Base-by-base conservation (phyloP, 106 monocot genomes). In the Allium fistulosum region DNA sequence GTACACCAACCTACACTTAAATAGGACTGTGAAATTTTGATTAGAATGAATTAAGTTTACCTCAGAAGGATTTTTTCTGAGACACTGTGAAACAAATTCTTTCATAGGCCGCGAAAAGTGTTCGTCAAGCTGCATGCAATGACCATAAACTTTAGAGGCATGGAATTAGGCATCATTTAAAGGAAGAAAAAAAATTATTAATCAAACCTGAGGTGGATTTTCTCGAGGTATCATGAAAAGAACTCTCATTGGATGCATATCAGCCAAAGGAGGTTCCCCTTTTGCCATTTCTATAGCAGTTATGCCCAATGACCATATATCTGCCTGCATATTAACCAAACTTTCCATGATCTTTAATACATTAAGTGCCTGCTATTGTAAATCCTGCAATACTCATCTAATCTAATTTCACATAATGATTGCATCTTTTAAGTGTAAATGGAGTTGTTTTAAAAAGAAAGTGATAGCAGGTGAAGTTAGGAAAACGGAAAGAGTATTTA, bases 251-350 rank as follows among this genome's bases (percentile, higher is more conserved):
- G 96, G 96, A 84, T 92, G 92, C 14, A 97, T 84, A 84, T 97
- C 92, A 58, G 96, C 86, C 69, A 97, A 75, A 78, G 96, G 96
- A 51, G 96, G 96, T 72, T 97, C 96, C 51, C 96, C 88, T 86
- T 97, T 92, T 70, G 92, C 96, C 88, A 92, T 97, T 80, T 97
- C 96, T 78, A 97, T 97, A 60, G 92, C 88, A 68, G 96, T 92
- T 74, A 97, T 97, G 66, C 96, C 96, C 86, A 97, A 83, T 51
- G 96, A 97, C 96, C 96, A 97, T 67, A 97, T 97, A 81, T 97
- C 96, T 76, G 96, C 96, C 96, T 97, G 88, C 75, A 86, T 72
- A 5, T 37, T 37, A 37, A 37, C 2, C 37, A 37, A 37, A 37
- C 37, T 37, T 37, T 37, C 37, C 37, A 37, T 37, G 37, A 37